phyloP scores from a whole-genome alignment of 2,329 filamentous ascomycete species.

The Epichloe baconii region DNA sequence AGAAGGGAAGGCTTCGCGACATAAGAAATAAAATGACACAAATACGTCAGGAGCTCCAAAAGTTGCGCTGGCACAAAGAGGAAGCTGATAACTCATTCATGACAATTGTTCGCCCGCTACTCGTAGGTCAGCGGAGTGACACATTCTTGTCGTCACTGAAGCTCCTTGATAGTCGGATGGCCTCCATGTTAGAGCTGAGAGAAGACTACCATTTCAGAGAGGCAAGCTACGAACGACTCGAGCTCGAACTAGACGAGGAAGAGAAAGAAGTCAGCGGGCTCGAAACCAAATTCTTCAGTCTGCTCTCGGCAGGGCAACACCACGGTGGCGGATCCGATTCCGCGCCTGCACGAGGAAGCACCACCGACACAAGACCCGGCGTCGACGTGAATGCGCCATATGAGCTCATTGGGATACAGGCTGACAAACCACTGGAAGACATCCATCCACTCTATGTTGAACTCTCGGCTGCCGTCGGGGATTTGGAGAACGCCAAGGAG shows the following conservation, averaged over 20 bases:
- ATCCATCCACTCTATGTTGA: constrained; percentile 34
- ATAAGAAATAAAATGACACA: constrained; percentile 20
- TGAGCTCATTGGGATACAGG: constrained; percentile 23
- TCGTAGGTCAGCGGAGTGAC: constrained; percentile 15
- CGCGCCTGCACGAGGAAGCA: not conserved
- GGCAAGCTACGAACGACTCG: constrained; percentile 23
- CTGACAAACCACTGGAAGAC: constrained; percentile 22
- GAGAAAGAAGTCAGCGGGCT: constrained; percentile 22
- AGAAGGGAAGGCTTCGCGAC: constrained; percentile 16
- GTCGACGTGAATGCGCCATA: constrained; percentile 15
- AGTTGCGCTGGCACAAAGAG: constrained; percentile 20
- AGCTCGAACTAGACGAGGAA: constrained; percentile 22
- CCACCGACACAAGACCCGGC: constrained; percentile 1
- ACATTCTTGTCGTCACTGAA: constrained; percentile 10
- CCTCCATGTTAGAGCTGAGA: constrained; percentile 24
- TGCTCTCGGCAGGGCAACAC: constrained; percentile 19
- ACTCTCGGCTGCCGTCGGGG: constrained; percentile 29
- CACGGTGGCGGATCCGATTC: constrained; percentile 2
- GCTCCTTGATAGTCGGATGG: constrained; percentile 17
- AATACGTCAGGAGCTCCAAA: constrained; percentile 18
- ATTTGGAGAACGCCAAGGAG: constrained; percentile 34
- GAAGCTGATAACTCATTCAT: constrained; percentile 28
- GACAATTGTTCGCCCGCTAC: constrained; percentile 23
- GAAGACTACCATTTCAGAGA: constrained; percentile 25
- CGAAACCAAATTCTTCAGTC: constrained; percentile 26